A percentile compares a stretch with the other conserved stretches of the same genome.
These are phyloP conservation scores for Austropuccinia psidii DNA, from an alignment of 1,284 basidiomycete species.

Conservation along the genomic window DNA sequence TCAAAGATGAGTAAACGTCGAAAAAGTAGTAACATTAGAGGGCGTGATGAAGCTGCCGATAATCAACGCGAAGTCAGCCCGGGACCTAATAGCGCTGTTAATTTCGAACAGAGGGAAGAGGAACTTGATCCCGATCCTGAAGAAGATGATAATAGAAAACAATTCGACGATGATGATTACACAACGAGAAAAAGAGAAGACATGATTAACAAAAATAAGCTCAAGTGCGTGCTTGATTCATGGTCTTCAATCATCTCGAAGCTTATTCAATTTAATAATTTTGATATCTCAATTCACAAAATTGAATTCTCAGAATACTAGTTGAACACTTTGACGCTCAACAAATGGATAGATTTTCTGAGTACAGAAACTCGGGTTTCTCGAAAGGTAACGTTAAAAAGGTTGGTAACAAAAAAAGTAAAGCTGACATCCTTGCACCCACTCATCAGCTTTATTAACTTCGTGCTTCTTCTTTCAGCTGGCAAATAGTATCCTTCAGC, in stretches of 20 bases:
- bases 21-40: not conserved
- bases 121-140: slow-evolving; percentile 41
- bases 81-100: slow-evolving; percentile 11
- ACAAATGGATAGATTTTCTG: slow-evolving; percentile 80
- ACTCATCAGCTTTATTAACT: not conserved
- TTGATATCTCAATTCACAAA: slow-evolving; percentile 35
- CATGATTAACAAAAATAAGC: slow-evolving; percentile 46
- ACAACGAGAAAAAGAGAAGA: slow-evolving; percentile 45
- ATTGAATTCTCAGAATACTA: slow-evolving; percentile 55
- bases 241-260: not conserved
- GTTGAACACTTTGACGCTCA: slow-evolving; percentile 75
- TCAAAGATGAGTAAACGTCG: slow-evolving; percentile 12
- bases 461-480: slow-evolving; percentile 52
- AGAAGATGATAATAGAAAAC: slow-evolving; percentile 44
- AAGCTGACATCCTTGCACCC: not conserved
- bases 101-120: slow-evolving; percentile 39
- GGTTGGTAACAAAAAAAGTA: slow-evolving; percentile 49
- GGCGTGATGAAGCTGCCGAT: not conserved
- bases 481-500: slow-evolving; percentile 70
- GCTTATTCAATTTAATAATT: not conserved
- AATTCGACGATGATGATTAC: slow-evolving; percentile 43
- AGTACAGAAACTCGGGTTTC: slow-evolving; percentile 70
- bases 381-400: slow-evolving; percentile 73
- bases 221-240: slow-evolving; percentile 42
- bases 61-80: not conserved